Evolutionary conservation across 371 early-diverging fungal species (phyloP).

Genomic region (Lichtheimia ramosa): DNA sequence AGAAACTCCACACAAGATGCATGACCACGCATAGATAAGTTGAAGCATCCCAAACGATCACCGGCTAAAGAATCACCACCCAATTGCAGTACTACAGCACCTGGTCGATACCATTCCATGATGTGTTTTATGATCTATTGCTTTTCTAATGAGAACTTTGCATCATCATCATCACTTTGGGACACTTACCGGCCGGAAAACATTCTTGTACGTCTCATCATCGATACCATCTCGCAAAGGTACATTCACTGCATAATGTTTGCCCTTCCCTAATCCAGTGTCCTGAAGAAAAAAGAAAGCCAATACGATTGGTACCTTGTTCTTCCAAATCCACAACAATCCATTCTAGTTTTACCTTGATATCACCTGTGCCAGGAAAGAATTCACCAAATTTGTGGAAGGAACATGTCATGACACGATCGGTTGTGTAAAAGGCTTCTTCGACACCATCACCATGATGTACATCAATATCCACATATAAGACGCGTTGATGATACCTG

Average conservation of each 20-base stretch:
- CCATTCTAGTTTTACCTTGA: slow-evolving; percentile 24
- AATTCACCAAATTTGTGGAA: slow-evolving; percentile 98
- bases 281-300: slow-evolving; percentile 52
- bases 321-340: no score
- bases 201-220: slow-evolving; percentile 78
- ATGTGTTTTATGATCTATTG: slow-evolving; percentile 38
- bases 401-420: slow-evolving; percentile 95
- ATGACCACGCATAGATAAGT: slow-evolving; percentile 86
- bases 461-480: slow-evolving; percentile 97
- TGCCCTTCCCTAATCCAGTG: slow-evolving; percentile 72
- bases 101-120: slow-evolving; percentile 92
- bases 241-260: slow-evolving; percentile 85
- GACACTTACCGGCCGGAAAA: slow-evolving; percentile 70
- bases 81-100: slow-evolving; percentile 95
- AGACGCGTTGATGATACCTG: slow-evolving; percentile 80
- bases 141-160: not conserved
- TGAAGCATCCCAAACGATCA: slow-evolving; percentile 98
- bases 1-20: slow-evolving; percentile 88
- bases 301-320: not conserved
- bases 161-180: not conserved
- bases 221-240: slow-evolving; percentile 95
- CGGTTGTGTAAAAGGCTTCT: slow-evolving; percentile 96
- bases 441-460: slow-evolving; percentile 99
- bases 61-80: slow-evolving; percentile 98
- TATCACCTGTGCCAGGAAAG: slow-evolving; percentile 89